phyloP scores from a whole-genome alignment of 2,329 filamentous ascomycete species.

The Fusarium illudens region DNA sequence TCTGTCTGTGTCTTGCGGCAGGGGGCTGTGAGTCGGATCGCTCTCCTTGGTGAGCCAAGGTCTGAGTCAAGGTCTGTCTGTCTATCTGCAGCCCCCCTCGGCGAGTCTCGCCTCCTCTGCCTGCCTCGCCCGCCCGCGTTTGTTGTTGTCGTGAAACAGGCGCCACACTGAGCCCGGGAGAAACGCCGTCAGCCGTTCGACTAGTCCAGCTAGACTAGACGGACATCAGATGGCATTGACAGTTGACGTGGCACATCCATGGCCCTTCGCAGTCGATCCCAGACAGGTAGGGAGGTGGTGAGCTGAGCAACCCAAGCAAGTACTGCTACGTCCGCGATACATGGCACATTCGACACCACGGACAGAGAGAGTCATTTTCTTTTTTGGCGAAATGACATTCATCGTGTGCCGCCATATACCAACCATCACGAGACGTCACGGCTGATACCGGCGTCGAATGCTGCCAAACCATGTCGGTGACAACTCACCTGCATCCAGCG shows the following conservation, averaged over 20 bases:
- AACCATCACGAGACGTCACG: conserved; percentile 27
- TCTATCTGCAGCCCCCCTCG: neutral
- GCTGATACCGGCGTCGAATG: conserved; percentile 10
- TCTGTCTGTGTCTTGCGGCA: neutral
- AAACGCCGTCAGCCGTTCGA: conserved; percentile 18
- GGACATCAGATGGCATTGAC: conserved; percentile 17
- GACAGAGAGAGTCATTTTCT: neutral
- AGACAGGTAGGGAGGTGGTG: neutral
- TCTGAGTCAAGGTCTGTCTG: neutral
- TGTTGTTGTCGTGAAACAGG: conserved; percentile 29
- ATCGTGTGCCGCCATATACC: conserved; percentile 19
- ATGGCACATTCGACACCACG: neutral
- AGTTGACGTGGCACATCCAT: conserved; percentile 39
- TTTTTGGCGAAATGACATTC: neutral
- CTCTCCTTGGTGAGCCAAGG: neutral
- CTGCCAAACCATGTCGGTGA: conserved; percentile 26
- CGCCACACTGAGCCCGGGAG: conserved; percentile 7
- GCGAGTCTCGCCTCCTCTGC: neutral
- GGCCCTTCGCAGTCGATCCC: neutral
- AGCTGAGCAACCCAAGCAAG: conserved; percentile 7
- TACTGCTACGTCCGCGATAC: conserved; percentile 17
- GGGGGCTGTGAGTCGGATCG: neutral
- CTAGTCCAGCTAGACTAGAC: conserved; percentile 8
- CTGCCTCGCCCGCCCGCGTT: neutral
- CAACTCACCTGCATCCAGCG: conserved; percentile 32